phyloP scores from a whole-genome alignment of 345 rosid genomes.

The Arabis alpina region DNA sequence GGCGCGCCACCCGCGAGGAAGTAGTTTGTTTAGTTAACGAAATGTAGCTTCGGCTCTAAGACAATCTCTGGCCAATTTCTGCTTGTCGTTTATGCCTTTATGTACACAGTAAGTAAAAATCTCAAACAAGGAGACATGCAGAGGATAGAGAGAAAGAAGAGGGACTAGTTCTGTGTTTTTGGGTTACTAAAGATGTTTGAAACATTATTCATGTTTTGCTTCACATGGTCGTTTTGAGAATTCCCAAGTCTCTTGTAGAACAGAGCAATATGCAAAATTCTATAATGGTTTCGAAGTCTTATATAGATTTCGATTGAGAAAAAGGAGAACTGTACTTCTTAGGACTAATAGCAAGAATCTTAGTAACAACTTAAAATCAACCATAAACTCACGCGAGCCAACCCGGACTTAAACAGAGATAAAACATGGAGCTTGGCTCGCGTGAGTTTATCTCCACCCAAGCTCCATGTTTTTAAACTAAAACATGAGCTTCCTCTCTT shows the following conservation, averaged over 20 bases:
- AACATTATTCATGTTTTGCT: not conserved
- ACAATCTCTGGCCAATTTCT: conserved; percentile 11
- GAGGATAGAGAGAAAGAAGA: not conserved
- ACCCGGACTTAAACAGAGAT: too few species aligned
- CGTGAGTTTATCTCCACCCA: too few species aligned
- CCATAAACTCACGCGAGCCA: too few species aligned
- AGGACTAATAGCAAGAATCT: too few species aligned
- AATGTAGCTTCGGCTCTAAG: not conserved
- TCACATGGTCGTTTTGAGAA: conserved; percentile 4
- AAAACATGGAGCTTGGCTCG: too few species aligned
- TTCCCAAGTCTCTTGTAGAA: conserved; percentile 10
- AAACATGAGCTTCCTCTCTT: too few species aligned
- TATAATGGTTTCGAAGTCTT: not conserved
- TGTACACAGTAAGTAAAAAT: too few species aligned
- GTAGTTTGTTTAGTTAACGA: conserved; percentile 38
- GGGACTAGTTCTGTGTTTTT: conserved; percentile 6
- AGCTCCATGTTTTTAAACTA: too few species aligned
- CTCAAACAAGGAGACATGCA: conserved; percentile 1
- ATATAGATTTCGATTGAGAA: too few species aligned
- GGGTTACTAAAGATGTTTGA: conserved; percentile 17
- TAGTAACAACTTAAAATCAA: too few species aligned
- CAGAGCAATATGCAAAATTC: conserved; percentile 12
- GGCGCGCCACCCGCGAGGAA: conserved; percentile 75
- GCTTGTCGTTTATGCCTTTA: too few species aligned
- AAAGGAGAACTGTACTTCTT: too few species aligned